Evolutionary conservation across 768 basidiomycete genomes (phyloP).

Genomic region (Neoboletus subvelutipes): DNA sequence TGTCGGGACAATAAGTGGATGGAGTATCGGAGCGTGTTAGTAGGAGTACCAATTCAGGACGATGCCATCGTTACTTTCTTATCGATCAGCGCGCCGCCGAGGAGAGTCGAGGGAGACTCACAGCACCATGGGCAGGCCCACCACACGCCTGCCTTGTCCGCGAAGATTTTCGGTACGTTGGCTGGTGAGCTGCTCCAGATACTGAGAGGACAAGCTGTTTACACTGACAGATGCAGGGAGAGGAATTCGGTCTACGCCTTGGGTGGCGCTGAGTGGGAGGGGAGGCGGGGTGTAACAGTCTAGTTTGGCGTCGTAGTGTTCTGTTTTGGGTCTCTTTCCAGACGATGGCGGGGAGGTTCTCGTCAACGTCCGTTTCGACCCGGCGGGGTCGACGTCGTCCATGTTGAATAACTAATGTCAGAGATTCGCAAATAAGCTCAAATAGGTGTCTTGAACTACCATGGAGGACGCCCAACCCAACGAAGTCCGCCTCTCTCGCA

Average conservation of each 20-base stretch:
- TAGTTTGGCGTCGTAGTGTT: constrained; percentile 7
- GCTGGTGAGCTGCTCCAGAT: constrained; percentile 14
- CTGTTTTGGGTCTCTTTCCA: constrained; percentile 24
- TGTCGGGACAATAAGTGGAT: constrained; percentile 13
- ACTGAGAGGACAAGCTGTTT: constrained; percentile 8
- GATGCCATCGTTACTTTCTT: constrained; percentile 28
- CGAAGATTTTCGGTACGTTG: constrained; percentile 22
- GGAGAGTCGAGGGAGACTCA: constrained; percentile 13
- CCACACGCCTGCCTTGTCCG: constrained; percentile 22
- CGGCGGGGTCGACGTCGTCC: constrained; percentile 8
- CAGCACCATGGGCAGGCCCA: constrained; percentile 28
- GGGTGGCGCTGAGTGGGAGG: constrained; percentile 20
- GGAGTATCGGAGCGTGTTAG: not conserved
- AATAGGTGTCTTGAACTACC: constrained; percentile 3
- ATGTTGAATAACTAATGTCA: constrained; percentile 14
- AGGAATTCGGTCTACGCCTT: constrained; percentile 32
- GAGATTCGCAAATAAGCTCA: constrained; percentile 25
- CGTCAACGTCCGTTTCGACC: constrained; percentile 15
- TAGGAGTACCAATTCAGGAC: constrained; percentile 29
- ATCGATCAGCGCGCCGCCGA: constrained; percentile 5
- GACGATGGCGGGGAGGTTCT: constrained; percentile 1
- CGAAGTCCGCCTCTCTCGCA: constrained; percentile 36
- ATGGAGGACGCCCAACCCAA: constrained; percentile 43
- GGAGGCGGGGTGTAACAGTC: constrained; percentile 7
- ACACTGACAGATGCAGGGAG: constrained; percentile 9